Percentiles rank a stretch among this genome's conserved stretches.
phyloP scores from a whole-genome alignment of 371 early-diverging fungal genomes.

The Mucor velutinosus region DNA sequence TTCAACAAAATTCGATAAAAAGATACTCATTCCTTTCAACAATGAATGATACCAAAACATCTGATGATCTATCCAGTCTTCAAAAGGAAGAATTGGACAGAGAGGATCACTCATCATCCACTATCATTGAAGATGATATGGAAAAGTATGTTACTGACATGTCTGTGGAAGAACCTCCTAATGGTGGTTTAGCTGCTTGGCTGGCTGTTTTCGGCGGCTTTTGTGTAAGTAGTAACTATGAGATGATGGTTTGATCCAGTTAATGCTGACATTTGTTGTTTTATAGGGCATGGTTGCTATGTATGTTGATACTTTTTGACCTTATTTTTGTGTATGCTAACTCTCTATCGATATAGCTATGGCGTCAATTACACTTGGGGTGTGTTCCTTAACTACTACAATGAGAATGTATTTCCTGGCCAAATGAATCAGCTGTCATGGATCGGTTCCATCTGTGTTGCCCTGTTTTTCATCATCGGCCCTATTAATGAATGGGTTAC shows the following conservation, averaged over 20 bases:
- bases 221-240: background rate
- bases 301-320: background rate
- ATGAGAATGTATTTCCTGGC: conserved; percentile 29
- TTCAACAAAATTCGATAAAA: background rate
- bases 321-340: background rate
- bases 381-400: conserved; percentile 34
- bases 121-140: background rate
- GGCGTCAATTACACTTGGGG: conserved; percentile 50
- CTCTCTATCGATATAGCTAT: conserved; percentile 27
- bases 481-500: conserved; percentile 51
- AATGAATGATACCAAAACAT: background rate
- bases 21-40: background rate
- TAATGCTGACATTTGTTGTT: background rate
- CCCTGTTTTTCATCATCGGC: conserved; percentile 41
- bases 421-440: conserved; percentile 39
- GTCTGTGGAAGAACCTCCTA: background rate
- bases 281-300: background rate
- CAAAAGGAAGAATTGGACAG: background rate
- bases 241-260: background rate
- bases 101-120: background rate
- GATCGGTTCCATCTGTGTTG: conserved; percentile 47
- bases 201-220: background rate
- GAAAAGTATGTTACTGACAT: background rate
- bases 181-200: background rate
- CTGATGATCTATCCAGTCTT: background rate